Evolutionary conservation across 352 stramenopile genomes (phyloP).

Genomic region (Pythium plurisporium): DNA sequence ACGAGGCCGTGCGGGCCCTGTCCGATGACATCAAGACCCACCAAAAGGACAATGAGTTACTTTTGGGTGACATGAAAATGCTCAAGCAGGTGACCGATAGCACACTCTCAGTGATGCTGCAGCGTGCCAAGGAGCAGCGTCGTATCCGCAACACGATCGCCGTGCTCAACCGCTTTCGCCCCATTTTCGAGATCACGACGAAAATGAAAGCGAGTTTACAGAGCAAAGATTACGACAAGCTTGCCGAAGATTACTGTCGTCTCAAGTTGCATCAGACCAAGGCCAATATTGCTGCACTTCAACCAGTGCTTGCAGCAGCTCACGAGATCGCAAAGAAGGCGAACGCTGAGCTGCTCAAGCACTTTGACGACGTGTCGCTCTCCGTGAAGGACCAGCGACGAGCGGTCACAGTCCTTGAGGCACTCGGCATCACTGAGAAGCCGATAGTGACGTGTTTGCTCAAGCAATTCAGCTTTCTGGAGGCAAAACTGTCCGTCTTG

Average conservation of each 20-base stretch:
- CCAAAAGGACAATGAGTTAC: conserved; percentile 47
- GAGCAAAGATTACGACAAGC: conserved; percentile 61
- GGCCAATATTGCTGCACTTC: conserved; percentile 50
- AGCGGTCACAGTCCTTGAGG: conserved; percentile 52
- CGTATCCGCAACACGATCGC: conserved; percentile 70
- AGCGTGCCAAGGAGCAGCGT: conserved; percentile 68
- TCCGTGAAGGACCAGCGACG: conserved; percentile 64
- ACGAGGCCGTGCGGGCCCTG: conserved; percentile 66
- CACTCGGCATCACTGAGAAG: conserved; percentile 57
- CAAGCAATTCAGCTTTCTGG: conserved; percentile 67
- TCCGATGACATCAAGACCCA: conserved; percentile 59
- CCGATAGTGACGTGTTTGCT: conserved; percentile 56
- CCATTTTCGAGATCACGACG: conserved; percentile 66
- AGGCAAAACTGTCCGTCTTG: conserved; percentile 38
- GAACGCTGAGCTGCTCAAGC: conserved; percentile 53
- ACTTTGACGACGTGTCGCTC: conserved; percentile 58
- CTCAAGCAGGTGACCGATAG: conserved; percentile 58
- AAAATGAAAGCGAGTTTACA: conserved; percentile 73
- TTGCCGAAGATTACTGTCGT: conserved; percentile 66
- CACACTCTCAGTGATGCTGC: conserved; percentile 72
- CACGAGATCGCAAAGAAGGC: conserved; percentile 57
- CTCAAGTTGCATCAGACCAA: conserved; percentile 68
- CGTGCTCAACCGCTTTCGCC: conserved; percentile 60
- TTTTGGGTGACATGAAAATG: conserved; percentile 48
- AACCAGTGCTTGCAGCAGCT: conserved; percentile 49